Evolutionary conservation across 2,329 filamentous ascomycete genomes (phyloP), one percentile per base, ranked within the genome.

Genomic region (Juglanconis oblonga): DNA sequence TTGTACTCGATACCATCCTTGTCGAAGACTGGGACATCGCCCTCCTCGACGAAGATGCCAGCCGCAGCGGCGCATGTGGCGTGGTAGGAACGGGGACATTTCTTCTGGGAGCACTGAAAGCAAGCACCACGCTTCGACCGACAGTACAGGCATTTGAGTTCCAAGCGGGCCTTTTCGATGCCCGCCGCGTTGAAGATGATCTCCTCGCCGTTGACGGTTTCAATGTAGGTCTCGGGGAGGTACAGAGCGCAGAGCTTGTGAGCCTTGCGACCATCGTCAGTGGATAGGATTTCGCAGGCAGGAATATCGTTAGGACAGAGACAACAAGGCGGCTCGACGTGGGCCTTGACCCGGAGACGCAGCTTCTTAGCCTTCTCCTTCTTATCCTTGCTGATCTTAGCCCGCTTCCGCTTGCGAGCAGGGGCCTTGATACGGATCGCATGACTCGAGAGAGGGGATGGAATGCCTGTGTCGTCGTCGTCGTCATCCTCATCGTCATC

Each of bases 81-180:
- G 72, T 99, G 95, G 74, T 97, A 99, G 8, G 94, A 89, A 64
- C 95, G 83, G 4, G 91, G 89, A 69, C 95, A 99, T 73, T 97
- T 98, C 78, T 93, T 94, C 67, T 92, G 89, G 1, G 92, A 96
- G 75, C 95, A 99, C 73, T 98, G 94, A 77, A 99, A 96, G 76
- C 94, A 97, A 14, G 92, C 92, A n/a, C 95, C 95, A 59, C 90
- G 90, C 74, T 95, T 96, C 36, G 92, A 96, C 38, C 93, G 91
- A 71, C 95, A 99, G 76, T 91, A 97, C 63, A 96, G 87, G 73
- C 95, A 99, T 74, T 96, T 97, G 66, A 98, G 87, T 32, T 96
- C 92, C 66, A 96, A 78, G 24, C 94, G 90, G 58, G 90, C 91
- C 73, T 95, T 94, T 70, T 90, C 87, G 66, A 98, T 92, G 62